Conservation (phyloP, 2,329 filamentous ascomycete genomes). For the Alternaria infectoria region DNA sequence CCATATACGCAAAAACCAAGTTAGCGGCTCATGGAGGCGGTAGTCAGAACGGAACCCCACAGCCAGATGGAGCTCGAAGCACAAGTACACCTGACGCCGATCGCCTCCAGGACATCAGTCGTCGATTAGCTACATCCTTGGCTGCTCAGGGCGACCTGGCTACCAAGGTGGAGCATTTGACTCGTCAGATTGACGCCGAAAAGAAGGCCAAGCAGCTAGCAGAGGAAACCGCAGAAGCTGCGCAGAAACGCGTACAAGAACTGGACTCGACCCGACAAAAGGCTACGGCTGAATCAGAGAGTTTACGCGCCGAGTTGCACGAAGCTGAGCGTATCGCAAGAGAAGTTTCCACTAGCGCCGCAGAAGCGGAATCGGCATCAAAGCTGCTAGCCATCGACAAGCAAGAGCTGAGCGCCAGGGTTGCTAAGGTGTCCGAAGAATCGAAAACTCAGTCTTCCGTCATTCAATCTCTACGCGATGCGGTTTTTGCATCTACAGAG, state of each 20-base stretch:
- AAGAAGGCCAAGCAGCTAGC: slow-evolving; percentile 80
- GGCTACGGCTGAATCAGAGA: slow-evolving; percentile 83
- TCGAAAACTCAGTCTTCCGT: slow-evolving; percentile 73
- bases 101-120: slow-evolving; percentile 75
- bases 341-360: slow-evolving; percentile 78
- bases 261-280: slow-evolving; percentile 84
- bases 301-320: slow-evolving; percentile 83
- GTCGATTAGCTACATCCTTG: slow-evolving; percentile 81
- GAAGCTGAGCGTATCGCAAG: slow-evolving; percentile 76
- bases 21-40: slow-evolving; percentile 77
- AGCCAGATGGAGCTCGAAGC: slow-evolving; percentile 62
- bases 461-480: slow-evolving; percentile 76
- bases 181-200: slow-evolving; percentile 78
- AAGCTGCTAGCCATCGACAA: slow-evolving; percentile 87
- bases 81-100: slow-evolving; percentile 68
- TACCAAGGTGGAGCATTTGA: slow-evolving; percentile 72
- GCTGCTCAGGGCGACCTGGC: slow-evolving; percentile 82
- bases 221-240: slow-evolving; percentile 83
- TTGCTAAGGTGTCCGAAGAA: slow-evolving; percentile 70
- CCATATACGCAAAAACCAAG: slow-evolving; percentile 92
- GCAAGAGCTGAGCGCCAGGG: slow-evolving; percentile 72
- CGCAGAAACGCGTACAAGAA: slow-evolving; percentile 82
- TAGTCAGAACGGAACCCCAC: slow-evolving; percentile 67
- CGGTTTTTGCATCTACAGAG: slow-evolving; percentile 78
- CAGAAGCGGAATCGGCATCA: slow-evolving; percentile 76